Evolutionary conservation across 345 rosid genomes (phyloP), one percentile per base, ranked within the genome.

Genomic region (Pugionium dolabratum): DNA sequence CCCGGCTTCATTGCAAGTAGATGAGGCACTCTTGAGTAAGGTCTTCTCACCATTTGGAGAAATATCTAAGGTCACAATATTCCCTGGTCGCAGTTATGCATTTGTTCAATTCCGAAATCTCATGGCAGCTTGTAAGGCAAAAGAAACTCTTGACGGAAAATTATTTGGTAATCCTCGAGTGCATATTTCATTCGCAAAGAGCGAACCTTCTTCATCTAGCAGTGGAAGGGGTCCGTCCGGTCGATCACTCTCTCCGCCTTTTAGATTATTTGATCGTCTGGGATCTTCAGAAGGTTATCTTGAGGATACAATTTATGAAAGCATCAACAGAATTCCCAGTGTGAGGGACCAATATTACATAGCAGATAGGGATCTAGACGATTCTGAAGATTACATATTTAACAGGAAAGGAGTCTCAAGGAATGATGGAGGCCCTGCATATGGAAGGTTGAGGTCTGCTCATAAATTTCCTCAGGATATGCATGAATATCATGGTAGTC

Each of bases 31-130:
- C 74, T 80, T 93, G 78, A 79, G 88, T 71, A 83, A 85, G 68
- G 91, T 88, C 26, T 90, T 93, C 73, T 82, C 88, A 3, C 90
- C 96, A 31, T 93, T 86, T 66, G 98, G 98, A 68, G 98, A 93
- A 70, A 75, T 90, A 66, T 87, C 85, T 43, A 93, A 83, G 80
- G 82, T 93, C 40, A 81, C 94, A 18, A 84, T 80, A 57, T 87
- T 93, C 77, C 96, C 97, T 32, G 97, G 98, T 57, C 97, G 97
- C 56, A 93, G 96, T 76, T 93, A 90, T 79, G 98, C 98, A 64
- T 93, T 93, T 78, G 91, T 93, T 73, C 88, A 81, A 31, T 93
- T 86, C 78, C 79, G 81, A 67, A 80, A 68, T 72, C 10, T 80
- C 57, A 62, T 57, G 8, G 80, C 96, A 57, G 97, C 98, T 59